Evolutionary conservation across 192 early-diverging fungal species (phyloP).

Genomic region (Coemansia sp.): DNA sequence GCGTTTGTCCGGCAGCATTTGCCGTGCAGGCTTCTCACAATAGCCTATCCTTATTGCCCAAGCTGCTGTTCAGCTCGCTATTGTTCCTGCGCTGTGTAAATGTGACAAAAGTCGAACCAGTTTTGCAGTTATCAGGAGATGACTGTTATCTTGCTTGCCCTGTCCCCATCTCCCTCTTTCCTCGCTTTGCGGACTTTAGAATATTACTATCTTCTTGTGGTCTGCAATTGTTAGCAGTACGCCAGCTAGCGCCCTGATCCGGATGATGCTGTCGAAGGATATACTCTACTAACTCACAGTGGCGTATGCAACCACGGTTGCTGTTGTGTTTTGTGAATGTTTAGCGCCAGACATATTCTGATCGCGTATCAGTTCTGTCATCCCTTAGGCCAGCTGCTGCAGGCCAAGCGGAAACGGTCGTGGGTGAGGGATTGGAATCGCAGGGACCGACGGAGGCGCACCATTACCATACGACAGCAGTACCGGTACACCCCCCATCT

Average conservation of each 20-base stretch:
- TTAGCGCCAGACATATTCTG: slow-evolving; percentile 57
- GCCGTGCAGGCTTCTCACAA: slow-evolving; percentile 9
- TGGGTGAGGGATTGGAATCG: neutral
- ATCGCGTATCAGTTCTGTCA: slow-evolving; percentile 49
- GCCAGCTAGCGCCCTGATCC: neutral
- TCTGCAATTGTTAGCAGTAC: neutral
- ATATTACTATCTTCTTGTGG: neutral
- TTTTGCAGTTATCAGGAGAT: slow-evolving; percentile 1
- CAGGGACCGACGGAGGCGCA: neutral
- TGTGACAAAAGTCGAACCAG: neutral
- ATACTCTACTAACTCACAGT: neutral
- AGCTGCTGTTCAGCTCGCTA: neutral
- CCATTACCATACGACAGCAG: neutral
- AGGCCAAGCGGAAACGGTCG: neutral
- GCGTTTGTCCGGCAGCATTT: slow-evolving; percentile 8
- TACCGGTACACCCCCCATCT: neutral
- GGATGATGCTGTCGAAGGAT: neutral
- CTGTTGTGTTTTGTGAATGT: neutral
- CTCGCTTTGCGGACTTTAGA: neutral
- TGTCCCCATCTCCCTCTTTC: neutral
- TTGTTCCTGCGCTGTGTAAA: slow-evolving; percentile 5
- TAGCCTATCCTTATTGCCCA: neutral
- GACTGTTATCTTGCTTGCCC: neutral
- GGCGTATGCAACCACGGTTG: neutral
- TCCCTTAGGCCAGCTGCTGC: slow-evolving; percentile 26